Evolutionary conservation across 1,139 yeast species (phyloP).

Genomic region (Debaryomyces robertsiae): DNA sequence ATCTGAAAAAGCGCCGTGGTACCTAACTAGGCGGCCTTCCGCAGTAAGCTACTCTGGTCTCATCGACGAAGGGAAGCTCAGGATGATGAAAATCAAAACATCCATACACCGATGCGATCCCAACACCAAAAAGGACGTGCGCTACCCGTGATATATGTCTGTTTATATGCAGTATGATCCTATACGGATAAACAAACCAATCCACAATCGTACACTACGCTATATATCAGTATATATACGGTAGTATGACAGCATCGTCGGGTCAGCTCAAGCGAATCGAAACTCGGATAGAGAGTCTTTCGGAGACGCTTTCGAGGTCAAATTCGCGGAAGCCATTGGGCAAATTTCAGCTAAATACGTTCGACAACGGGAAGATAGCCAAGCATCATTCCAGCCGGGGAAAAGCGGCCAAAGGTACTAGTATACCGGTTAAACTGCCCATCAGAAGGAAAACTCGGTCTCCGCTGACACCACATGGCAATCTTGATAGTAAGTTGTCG

Average conservation of each 20-base stretch:
- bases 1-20: too few relatives aligned
- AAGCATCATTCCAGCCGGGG: slow-evolving; percentile 1
- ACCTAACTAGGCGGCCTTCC: too few relatives aligned
- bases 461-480: slow-evolving; percentile 2
- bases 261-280: slow-evolving; percentile 15
- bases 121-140: too few relatives aligned
- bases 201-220: neutral
- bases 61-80: too few relatives aligned
- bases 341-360: slow-evolving; percentile 21
- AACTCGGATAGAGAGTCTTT: slow-evolving; percentile 14
- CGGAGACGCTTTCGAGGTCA: slow-evolving; percentile 12
- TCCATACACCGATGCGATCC: too few relatives aligned
- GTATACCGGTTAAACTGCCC: slow-evolving; percentile 14
- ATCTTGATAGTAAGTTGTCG: slow-evolving; percentile 3
- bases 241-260: slow-evolving; percentile 12
- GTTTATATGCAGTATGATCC: neutral
- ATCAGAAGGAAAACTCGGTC: slow-evolving; percentile 7
- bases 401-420: slow-evolving; percentile 9
- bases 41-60: too few relatives aligned
- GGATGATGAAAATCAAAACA: too few relatives aligned
- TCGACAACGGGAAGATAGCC: slow-evolving; percentile 15
- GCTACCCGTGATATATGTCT: too few relatives aligned
- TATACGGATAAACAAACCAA: slow-evolving; percentile 6
- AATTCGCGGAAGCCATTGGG: slow-evolving; percentile 21
- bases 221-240: slow-evolving; percentile 1